Evolutionary conservation across 345 rosid species (phyloP).

Genomic region (Linum tenue): DNA sequence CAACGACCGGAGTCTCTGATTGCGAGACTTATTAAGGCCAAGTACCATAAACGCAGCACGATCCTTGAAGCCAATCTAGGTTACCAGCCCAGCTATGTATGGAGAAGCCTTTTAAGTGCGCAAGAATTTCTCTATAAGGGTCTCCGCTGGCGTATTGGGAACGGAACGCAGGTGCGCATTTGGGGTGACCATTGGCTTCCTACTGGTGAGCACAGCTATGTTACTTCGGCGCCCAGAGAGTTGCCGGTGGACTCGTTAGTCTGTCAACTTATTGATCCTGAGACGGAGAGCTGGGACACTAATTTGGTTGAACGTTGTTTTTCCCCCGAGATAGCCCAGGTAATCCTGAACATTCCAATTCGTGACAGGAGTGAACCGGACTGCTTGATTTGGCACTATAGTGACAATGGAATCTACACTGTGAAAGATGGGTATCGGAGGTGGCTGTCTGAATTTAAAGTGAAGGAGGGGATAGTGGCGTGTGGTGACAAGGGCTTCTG

Average conservation of each 20-base stretch:
- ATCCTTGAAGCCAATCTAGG: neutral
- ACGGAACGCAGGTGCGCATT: neutral
- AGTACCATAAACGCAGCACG: neutral
- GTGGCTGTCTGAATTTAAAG: neutral
- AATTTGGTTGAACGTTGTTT: neutral
- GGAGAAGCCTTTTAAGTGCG: neutral
- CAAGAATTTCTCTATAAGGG: neutral
- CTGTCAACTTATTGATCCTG: neutral
- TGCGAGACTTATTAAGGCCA: neutral
- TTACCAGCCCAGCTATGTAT: neutral
- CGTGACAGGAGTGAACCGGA: neutral
- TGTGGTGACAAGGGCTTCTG: neutral
- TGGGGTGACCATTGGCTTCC: neutral
- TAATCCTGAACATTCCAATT: neutral
- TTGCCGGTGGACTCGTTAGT: neutral
- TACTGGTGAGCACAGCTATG: neutral
- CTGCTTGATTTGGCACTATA: neutral
- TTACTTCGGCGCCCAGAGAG: neutral
- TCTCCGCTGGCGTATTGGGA: neutral
- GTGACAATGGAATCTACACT: neutral
- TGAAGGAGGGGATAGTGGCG: neutral
- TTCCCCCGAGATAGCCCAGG: neutral
- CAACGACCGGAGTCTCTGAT: neutral
- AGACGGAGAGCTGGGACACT: neutral
- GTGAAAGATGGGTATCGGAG: neutral